Evolutionary conservation across 768 basidiomycete species (phyloP).

Genomic region (Lactarius indigo): DNA sequence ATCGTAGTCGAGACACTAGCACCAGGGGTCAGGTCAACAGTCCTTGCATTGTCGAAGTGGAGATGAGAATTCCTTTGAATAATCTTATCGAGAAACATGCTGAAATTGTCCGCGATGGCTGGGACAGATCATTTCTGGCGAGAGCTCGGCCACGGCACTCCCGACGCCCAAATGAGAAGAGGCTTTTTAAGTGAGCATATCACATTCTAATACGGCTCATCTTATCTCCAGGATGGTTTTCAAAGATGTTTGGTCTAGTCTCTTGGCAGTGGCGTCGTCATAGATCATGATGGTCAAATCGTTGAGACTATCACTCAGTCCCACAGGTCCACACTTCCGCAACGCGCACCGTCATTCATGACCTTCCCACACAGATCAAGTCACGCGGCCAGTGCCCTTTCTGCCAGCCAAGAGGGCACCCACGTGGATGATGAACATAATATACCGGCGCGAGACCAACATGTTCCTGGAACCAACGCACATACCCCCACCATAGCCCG

Average conservation of each 20-base stretch:
- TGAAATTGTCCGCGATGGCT: slow-evolving; percentile 89
- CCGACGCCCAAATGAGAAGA: slow-evolving; percentile 78
- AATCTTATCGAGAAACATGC: slow-evolving; percentile 96
- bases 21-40: slow-evolving; percentile 98
- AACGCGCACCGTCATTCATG: not conserved
- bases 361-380: slow-evolving; percentile 39
- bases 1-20: slow-evolving; percentile 92
- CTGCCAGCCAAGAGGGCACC: slow-evolving; percentile 91
- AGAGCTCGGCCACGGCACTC: slow-evolving; percentile 88
- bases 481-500: slow-evolving; percentile 28
- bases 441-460: slow-evolving; percentile 95
- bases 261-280: slow-evolving; percentile 99
- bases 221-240: slow-evolving; percentile 85
- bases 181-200: slow-evolving; percentile 64
- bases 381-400: slow-evolving; percentile 70
- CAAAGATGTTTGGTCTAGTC: slow-evolving; percentile 93
- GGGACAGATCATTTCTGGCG: slow-evolving; percentile 97
- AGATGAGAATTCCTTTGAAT: slow-evolving; percentile 95
- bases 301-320: slow-evolving; percentile 92
- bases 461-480: slow-evolving; percentile 95
- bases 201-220: not conserved
- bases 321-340: slow-evolving; percentile 47
- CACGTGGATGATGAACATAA: slow-evolving; percentile 99
- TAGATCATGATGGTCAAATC: slow-evolving; percentile 99
- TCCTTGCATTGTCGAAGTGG: slow-evolving; percentile 96